Conservation (phyloP, 1,139 yeast genomes). For the Candida sp. region DNA sequence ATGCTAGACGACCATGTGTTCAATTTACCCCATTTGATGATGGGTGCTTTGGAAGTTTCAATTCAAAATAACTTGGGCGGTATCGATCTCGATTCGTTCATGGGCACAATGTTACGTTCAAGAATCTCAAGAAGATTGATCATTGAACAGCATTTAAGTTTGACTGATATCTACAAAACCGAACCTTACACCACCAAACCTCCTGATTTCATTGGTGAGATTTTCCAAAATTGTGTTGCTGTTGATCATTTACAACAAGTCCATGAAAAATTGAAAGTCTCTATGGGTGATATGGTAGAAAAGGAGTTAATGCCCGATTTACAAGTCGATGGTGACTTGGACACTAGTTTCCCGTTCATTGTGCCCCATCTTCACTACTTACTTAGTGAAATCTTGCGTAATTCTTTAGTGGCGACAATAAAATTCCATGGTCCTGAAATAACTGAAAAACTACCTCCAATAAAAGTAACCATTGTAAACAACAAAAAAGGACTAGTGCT, state of each 20-base stretch:
- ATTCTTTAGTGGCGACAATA: slow-evolving; percentile 79
- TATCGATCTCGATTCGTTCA: slow-evolving; percentile 61
- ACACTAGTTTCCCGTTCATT: slow-evolving; percentile 73
- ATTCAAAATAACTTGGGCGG: slow-evolving; percentile 62
- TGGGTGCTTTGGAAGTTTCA: slow-evolving; percentile 88
- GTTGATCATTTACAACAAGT: slow-evolving; percentile 55
- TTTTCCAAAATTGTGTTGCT: slow-evolving; percentile 76
- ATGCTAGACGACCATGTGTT: slow-evolving; percentile 76
- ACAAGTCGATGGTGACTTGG: slow-evolving; percentile 63
- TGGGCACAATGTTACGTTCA: slow-evolving; percentile 76
- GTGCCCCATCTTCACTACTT: slow-evolving; percentile 83
- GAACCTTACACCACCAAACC: slow-evolving; percentile 48
- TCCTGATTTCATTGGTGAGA: slow-evolving; percentile 80
- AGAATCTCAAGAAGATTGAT: slow-evolving; percentile 87
- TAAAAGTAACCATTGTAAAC: slow-evolving; percentile 66
- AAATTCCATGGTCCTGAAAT: slow-evolving; percentile 30
- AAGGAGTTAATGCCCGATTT: slow-evolving; percentile 68
- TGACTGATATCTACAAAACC: slow-evolving; percentile 58
- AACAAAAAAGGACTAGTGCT: slow-evolving; percentile 67
- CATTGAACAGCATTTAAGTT: slow-evolving; percentile 84
- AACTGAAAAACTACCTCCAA: slow-evolving; percentile 55
- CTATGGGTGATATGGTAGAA: slow-evolving; percentile 52
- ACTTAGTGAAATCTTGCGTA: slow-evolving; percentile 82
- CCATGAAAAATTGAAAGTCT: slow-evolving; percentile 46
- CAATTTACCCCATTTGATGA: slow-evolving; percentile 82